Base-by-base conservation (phyloP, 2,329 filamentous ascomycete genomes). In the Delphinella strobiligena region DNA sequence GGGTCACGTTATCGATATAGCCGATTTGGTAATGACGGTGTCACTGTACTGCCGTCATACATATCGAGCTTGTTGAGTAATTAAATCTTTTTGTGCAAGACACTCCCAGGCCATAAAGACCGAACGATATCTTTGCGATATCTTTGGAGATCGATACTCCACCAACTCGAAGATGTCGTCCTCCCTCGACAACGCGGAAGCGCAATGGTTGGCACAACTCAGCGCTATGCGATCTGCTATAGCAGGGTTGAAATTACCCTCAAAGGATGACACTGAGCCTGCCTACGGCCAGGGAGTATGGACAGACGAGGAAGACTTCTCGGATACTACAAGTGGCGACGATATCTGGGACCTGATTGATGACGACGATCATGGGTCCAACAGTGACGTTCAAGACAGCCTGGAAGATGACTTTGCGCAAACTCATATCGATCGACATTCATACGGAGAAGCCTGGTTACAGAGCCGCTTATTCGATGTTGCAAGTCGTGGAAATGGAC, bases 281-380 rank as follows among this genome's bases (percentile, higher is more conserved):
- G 56, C 47, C 5, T 76, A 78, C 51, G 73, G 68, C 14, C 64
- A 71, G 10, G 71, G 78, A 39, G 61, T 79, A 27, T 68, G 79
- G 32, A 62, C 79, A 37, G 78, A 83, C 45, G 76, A 85, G 7
- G 79, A 84, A 24, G 71, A 75, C 34, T 62, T 73, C 16, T 72
- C 71, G 3, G 72, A 67, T 3, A 74, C 74, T 4, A 75, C 73
- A 32, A 76, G 73, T 14, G 74, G 75, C 4, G 82, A 89, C 43
- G 87, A 95, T 61, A 79, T 95, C 8, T 95, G 89, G 89, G 88
- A 95, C 56, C 78, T 93, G 43, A 85, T 93, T 53, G 81, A 88
- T 37, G 22, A 12, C 17, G 75, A 77, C 15, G 22, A 27, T 7
- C 79, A 80, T 41, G 68, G 73, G 5, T 68, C 73, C 55, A 80